Conservation (phyloP, 1,284 basidiomycete genomes). For the Leccinum fuscescens region DNA sequence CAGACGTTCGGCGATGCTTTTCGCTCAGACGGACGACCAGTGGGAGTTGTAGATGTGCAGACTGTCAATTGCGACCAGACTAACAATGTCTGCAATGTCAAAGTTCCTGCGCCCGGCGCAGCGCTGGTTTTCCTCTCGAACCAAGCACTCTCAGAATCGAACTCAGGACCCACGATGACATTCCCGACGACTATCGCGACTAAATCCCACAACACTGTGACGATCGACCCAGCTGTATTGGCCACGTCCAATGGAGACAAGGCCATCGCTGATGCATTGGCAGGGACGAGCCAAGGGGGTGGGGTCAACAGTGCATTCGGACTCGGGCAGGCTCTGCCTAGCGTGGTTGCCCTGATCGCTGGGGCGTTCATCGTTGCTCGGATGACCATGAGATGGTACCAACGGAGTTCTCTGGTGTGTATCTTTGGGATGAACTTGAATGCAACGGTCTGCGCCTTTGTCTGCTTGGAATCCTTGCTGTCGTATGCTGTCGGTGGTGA, state of each 20-base stretch:
- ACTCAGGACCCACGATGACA: constrained; percentile 35
- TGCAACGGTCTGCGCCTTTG: constrained; percentile 12
- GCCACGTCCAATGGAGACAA: constrained; percentile 37
- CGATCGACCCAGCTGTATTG: constrained; percentile 26
- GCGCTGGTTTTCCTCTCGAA: constrained; percentile 56
- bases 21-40: constrained; percentile 60
- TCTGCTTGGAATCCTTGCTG: constrained; percentile 17
- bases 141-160: constrained; percentile 36
- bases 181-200: constrained; percentile 42
- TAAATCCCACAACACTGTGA: constrained; percentile 33
- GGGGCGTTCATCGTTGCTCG: constrained; percentile 15
- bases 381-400: constrained; percentile 2
- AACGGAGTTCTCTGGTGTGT: background rate
- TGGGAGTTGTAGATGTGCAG: constrained; percentile 46
- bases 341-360: constrained; percentile 14
- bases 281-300: constrained; percentile 8
- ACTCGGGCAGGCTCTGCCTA: constrained; percentile 11
- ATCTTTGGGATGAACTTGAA: background rate
- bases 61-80: constrained; percentile 45
- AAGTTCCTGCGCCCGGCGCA: constrained; percentile 52
- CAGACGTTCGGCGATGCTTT: constrained; percentile 68
- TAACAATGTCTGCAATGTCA: constrained; percentile 45
- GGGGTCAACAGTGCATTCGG: constrained; percentile 1
- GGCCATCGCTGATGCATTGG: constrained; percentile 11
- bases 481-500: constrained; percentile 3